Conservation (phyloP, 805 yeast species). For the Zygosaccharomyces lentus region DNA sequence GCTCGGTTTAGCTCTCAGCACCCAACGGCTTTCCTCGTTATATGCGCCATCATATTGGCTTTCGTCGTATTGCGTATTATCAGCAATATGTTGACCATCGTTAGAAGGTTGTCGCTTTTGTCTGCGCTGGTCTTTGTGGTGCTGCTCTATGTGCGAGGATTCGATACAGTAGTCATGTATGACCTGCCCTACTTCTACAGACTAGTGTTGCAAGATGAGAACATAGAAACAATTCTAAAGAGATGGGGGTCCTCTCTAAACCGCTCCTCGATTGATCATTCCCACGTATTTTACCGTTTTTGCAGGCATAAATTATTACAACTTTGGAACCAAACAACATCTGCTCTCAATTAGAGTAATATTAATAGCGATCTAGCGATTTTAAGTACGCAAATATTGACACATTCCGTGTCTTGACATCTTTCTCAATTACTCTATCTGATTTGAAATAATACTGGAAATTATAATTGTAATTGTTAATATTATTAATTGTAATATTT, state of each 20-base stretch:
- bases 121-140: slow-evolving; percentile 16
- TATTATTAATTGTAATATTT: neutral
- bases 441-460: too few relatives aligned
- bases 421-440: too few relatives aligned
- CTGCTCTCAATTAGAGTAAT: neutral
- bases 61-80: slow-evolving; percentile 29
- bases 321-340: neutral
- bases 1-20: slow-evolving; percentile 27
- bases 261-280: slow-evolving; percentile 8
- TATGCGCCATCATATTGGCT: slow-evolving; percentile 20
- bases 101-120: slow-evolving; percentile 26
- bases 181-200: slow-evolving; percentile 23
- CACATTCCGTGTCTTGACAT: too few relatives aligned
- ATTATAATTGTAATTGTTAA: neutral
- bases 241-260: slow-evolving; percentile 14
- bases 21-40: slow-evolving; percentile 30
- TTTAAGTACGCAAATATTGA: too few relatives aligned
- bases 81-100: slow-evolving; percentile 28
- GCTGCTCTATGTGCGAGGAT: slow-evolving; percentile 36
- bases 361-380: too few relatives aligned
- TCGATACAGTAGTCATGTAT: slow-evolving; percentile 18
- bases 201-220: slow-evolving; percentile 7
- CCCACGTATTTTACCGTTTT: slow-evolving; percentile 1
- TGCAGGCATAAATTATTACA: slow-evolving; percentile 1
- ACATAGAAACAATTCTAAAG: slow-evolving; percentile 9